These are phyloP conservation scores for Chrysoporthe cubensis DNA, from an alignment of 2,329 filamentous ascomycete genomes.

Conservation along the genomic window DNA sequence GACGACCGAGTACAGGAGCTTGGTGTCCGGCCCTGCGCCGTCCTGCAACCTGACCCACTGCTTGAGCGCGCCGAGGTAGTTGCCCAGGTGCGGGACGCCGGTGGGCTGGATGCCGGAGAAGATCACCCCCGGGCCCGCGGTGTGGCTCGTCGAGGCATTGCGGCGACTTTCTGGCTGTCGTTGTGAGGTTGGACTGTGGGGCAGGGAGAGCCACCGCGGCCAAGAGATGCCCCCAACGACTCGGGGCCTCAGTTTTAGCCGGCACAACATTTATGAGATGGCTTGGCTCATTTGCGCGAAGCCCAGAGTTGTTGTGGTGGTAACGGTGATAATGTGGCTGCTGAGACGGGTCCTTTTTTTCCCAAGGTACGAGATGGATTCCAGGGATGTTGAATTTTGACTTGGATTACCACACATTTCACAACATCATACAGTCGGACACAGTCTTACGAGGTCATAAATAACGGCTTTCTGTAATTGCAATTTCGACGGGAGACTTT, in stretches of 20 bases:
- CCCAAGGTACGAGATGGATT: neutral
- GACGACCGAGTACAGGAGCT: conserved; percentile 83
- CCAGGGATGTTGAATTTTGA: conserved; percentile 18
- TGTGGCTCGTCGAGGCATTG: conserved; percentile 15
- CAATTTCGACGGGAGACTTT: neutral
- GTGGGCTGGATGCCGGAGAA: conserved; percentile 99
- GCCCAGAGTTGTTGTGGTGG: neutral
- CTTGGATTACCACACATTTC: neutral
- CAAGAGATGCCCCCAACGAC: neutral
- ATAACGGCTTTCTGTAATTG: neutral
- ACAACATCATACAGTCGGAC: neutral
- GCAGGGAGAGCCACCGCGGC: neutral
- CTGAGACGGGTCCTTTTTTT: neutral
- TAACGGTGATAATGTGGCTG: neutral
- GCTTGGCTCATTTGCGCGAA: neutral
- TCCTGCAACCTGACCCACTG: conserved; percentile 86
- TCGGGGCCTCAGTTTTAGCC: neutral
- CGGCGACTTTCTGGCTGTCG: conserved; percentile 2
- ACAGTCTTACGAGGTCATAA: neutral
- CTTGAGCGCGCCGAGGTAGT: conserved; percentile 87
- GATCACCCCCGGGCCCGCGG: conserved; percentile 51
- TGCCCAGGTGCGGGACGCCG: conserved; percentile 89
- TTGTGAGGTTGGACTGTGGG: neutral
- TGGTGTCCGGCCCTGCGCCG: conserved; percentile 57
- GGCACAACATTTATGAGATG: conserved; percentile 17